A percentile compares a stretch with the other conserved stretches of the same genome.
These are phyloP conservation scores for Apodospora peruviana DNA, from an alignment of 495 filamentous ascomycete genomes.

Conservation along the genomic window DNA sequence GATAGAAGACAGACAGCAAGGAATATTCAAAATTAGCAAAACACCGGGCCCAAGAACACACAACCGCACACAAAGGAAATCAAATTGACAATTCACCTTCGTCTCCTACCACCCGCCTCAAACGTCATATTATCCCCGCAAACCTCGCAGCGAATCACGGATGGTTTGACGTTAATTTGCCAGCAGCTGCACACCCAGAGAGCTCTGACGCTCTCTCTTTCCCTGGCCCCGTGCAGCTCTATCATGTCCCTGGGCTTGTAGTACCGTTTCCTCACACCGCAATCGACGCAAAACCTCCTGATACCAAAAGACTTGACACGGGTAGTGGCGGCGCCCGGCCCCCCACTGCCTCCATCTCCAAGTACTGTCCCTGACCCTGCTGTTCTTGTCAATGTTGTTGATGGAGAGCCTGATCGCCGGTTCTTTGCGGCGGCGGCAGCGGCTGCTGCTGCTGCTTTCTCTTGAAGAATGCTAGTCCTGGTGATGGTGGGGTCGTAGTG, in stretches of 20 bases:
- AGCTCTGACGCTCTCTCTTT: constrained; percentile 12
- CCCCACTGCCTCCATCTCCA: background rate
- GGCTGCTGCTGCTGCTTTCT: too few relatives aligned
- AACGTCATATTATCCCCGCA: background rate
- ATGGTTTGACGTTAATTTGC: constrained; percentile 1
- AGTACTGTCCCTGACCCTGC: background rate
- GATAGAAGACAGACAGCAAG: too few relatives aligned
- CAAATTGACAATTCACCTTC: background rate
- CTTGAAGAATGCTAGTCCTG: constrained; percentile 10
- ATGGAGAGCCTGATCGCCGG: background rate
- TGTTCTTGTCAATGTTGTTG: background rate
- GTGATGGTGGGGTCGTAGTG: constrained; percentile 25
- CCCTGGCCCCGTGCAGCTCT: constrained; percentile 8
- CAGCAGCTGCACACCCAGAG: constrained; percentile 25
- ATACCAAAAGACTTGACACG: constrained; percentile 16
- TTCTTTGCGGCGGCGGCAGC: background rate
- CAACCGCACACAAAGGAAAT: background rate
- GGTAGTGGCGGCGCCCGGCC: background rate
- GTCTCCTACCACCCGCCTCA: background rate
- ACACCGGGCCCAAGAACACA: too few relatives aligned
- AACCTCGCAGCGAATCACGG: too few relatives aligned
- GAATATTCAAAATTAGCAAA: too few relatives aligned
- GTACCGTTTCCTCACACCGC: constrained; percentile 16
- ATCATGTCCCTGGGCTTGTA: constrained; percentile 22
- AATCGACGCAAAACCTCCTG: constrained; percentile 23